Percentiles rank a stretch among this genome's conserved stretches.
Evolutionary conservation across 495 filamentous ascomycete genomes (phyloP).

Genomic region (Penicillium odoratum): DNA sequence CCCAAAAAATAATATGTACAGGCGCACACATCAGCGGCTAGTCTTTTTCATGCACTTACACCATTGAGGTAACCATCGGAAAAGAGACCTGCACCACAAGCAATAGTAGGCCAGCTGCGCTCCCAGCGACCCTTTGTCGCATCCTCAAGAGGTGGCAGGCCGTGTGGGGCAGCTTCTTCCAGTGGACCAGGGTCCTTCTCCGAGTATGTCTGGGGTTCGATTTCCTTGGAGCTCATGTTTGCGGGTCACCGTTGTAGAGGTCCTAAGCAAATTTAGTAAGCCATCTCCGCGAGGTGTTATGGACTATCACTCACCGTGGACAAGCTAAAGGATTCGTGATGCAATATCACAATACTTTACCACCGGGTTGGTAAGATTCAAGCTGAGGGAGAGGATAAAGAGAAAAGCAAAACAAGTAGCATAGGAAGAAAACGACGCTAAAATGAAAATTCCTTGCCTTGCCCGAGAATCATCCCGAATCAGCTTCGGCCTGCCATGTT

Average conservation of each 20-base stretch:
- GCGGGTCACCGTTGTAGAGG: not conserved
- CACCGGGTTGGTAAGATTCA: not conserved
- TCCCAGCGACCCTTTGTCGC: constrained; percentile 55
- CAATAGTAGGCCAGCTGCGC: constrained; percentile 65
- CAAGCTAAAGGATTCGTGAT: not conserved
- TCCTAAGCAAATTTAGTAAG: not conserved
- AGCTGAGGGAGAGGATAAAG: not conserved
- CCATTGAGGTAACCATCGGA: constrained; percentile 90
- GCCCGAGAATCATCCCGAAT: not conserved
- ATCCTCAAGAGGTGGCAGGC: constrained; percentile 38
- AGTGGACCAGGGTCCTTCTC: constrained; percentile 18
- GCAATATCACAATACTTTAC: not conserved
- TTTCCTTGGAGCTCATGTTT: constrained; percentile 1
- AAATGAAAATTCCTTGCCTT: not conserved
- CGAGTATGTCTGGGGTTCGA: not conserved
- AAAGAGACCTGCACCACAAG: constrained; percentile 87
- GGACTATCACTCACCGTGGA: not conserved
- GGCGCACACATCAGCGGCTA: not conserved
- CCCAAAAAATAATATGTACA: not conserved
- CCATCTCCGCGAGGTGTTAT: not conserved
- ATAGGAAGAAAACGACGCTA: not conserved
- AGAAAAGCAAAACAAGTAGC: not conserved
- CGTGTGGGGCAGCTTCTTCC: constrained; percentile 14
- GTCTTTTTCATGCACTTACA: constrained; percentile 36
- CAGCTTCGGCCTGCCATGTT: not conserved